Evolutionary conservation across 139 green algal species (phyloP), one percentile per base, ranked within the genome.

Genomic region (Tetraselmis striata): DNA sequence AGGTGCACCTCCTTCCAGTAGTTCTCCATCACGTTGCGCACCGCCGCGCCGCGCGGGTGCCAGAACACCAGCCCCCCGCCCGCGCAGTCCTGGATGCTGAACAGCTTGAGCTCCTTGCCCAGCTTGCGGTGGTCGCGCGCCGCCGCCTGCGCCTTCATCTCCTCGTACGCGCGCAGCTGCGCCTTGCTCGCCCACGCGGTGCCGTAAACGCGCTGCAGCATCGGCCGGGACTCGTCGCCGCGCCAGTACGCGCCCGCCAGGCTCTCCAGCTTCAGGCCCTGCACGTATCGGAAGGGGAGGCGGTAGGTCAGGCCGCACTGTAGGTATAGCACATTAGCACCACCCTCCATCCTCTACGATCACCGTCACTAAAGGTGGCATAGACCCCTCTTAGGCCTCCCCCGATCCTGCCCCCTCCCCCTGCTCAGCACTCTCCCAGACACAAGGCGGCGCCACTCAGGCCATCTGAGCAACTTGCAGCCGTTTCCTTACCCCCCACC

Each of bases 1-100:
- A 98, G 74, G 89, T 99, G 96, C 28, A 95, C 86, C 26, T 97
- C 88, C 90, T 97, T 97, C 96, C 96, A 99, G 87, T 95, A 98
- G 5, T 81, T 88, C 87, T 99, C 96, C 23, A 99, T 93, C 27
- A 94, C 67, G 89, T 98, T 87, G 0, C 96, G 92, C 77, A 99
- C 91, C 77, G 91, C 88, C 30, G 89, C 86, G 31, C 90, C 67
- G 31, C 93, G 93, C 2, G 96, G 96, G 85, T 98, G 96, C 96
- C 96, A 99, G 87, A 98, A 98, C 77, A 99, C 96, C 67, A 99
- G 90, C 25, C 96, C 96, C 0, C 86, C 89, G 2, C 94, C 94
- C 23, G 87, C 90, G 1, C 82, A 74, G 24, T 98, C 94, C 83
- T 96, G 92, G 30, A 99, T 93, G 84, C 85, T 94, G 90, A 98